Evolutionary conservation across 768 basidiomycete genomes (phyloP), one percentile per base, ranked within the genome.

Genomic region (Boletus rubropictus): DNA sequence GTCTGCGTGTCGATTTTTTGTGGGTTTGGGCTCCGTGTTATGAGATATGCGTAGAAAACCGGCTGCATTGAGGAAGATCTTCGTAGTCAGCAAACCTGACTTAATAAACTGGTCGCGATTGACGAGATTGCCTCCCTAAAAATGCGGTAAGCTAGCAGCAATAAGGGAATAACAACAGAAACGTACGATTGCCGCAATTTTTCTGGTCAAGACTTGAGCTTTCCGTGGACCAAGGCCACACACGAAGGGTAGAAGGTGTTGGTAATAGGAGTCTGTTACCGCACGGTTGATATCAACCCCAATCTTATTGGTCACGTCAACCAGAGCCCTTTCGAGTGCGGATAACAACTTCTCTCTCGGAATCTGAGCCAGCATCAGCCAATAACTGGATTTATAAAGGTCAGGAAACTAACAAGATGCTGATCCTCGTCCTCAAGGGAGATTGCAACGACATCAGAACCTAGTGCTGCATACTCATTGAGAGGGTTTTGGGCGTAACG

Each of bases 261-360:
- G 85, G 61, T 96, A 92, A 65, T 98, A 96, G 3, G 82, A 57
- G 64, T 97, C 91, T 2, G 82, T 81, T 15, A 92, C 84, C 28
- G 91, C 89, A 25, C 86, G 85, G 64, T 99, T 98, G 71, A 99
- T 87, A 63, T 98, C 94, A 37, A 98, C 93, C 25, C 96, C 96
- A 51, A 94, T 84, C 60, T 82, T 82, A 68, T 94, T 97, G 47
- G 89, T 86, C 22, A 89, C 74, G 63, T 97, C 94, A 47, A 96
- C 89, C 31, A 99, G 71, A 22, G 80, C 84, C 33, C 89, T 82
- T 64, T 99, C 96, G 33, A 96, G 79, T 1, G 84, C 80, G 5
- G 74, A 66, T 39, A 91, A 65, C 12, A 97, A 71, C 63, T 95
- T 96, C 57, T 96, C 94, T 52, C 71, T 74, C 0, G 94, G 83